Base-by-base conservation (phyloP, 495 filamentous ascomycete species). In the Neurospora sp. region DNA sequence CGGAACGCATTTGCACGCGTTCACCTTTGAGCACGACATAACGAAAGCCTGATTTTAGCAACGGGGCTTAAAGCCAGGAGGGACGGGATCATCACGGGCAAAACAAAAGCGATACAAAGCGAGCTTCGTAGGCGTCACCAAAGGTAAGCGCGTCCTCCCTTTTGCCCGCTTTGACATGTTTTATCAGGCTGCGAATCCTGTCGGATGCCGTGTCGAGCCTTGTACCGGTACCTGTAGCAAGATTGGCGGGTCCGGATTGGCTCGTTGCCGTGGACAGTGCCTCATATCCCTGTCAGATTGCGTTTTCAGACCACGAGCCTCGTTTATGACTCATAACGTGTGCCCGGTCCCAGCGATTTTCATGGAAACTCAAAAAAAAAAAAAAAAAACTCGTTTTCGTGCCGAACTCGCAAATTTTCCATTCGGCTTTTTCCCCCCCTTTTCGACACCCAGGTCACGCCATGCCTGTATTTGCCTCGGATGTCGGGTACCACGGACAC, bases 271-370 rank as follows among this genome's bases (percentile, higher is more conserved):
- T 70, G 74, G 72, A 73, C 69, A 70, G 74, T 74, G 74, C 16
- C 35, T 71, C 39, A 35, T 70, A 74, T 71, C 70, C 71, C 73
- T 69, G 68, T 70, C 38, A 44, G 39, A 27, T 42, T 72, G 20
- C 35, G 27, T 73, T 73, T 72, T 68, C 76, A 47, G 41, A 70
- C 37, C 69, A 61, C 71, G 70, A 75, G 71, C 75, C 73, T 78
- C 41, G 69, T 73, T 71, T 72, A 41, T 78, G 75, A 78, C 74
- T 78, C 76, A 78, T 71, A 71, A 39, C 69, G 18, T 65, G 40
- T 38, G 70, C 72, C 71, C 74, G 53, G 53, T 9, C 69, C 69
- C 22, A 31, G 39, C 22, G 35, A 44, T 47, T 70, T 27, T 41
- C 69, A 70, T 35, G 69, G 37, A 8, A 44, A 59, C 7, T 22